Base-by-base conservation (phyloP, 257 asterid species). In the Penstemon davidsonii region DNA sequence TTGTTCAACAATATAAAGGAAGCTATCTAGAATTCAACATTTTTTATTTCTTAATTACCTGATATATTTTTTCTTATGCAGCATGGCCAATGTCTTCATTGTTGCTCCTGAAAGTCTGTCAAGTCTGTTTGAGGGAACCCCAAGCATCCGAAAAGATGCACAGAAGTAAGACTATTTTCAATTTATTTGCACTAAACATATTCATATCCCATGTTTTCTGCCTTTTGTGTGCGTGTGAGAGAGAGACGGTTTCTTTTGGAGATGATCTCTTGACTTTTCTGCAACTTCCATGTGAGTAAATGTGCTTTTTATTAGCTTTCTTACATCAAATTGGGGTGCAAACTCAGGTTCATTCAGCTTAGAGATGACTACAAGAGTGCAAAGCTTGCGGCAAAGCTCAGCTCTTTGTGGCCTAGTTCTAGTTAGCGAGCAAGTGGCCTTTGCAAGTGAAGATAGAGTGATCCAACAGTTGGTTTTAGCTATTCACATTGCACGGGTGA, bases 291-390 rank as follows among this genome's bases (percentile, higher is more conserved):
- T 52, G 39, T 52, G 39, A 5, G 12, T 13, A 8, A 12, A 38
- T 45, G 4, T 39, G 40, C 37, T 7, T 4, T 12, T 54, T 54
- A 13, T 11, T 25, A 6, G 6, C 60, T 68, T 44, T 43, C 8
- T 37, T 55, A 40, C 40, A 75, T 53, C 33, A 40, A 65, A 60
- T 64, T 67, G 56, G 33, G 33, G 33, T 25, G 69, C 66, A 60
- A 71, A 73, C 64, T 74, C 97, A 94, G 99, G 96, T 94, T 94
- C 79, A 91, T 94, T 75, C 98, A 91, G 76, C 90, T 91, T 45
- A 85, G 98, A 82, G 98, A 91, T 67, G 99, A 94, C 82, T 94
- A 83, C 87, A 94, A 91, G 88, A 94, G 96, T 61, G 99, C 95
- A 57, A 94, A 94, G 79, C 88, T 94, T 75, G 98, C 96, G 56